Percentiles rank a stretch among this genome's conserved stretches.
Evolutionary conservation across 108 stramenopile genomes (phyloP).

Genomic region (Nannochloropsis salina): DNA sequence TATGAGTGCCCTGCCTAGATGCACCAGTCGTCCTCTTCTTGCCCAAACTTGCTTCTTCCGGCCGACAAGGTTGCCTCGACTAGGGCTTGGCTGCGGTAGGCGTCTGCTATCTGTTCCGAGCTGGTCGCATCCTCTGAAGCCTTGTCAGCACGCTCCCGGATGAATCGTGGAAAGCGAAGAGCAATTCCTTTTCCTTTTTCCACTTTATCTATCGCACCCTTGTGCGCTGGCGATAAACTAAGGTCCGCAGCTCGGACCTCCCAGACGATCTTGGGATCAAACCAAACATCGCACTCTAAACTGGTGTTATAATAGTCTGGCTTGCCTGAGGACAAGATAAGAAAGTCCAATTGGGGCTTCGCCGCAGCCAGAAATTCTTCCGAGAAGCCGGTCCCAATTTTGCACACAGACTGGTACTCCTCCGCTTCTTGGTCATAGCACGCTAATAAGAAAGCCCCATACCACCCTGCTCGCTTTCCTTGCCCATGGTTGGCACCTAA

Average conservation of each 20-base stretch:
- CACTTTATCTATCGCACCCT: slow-evolving; percentile 43
- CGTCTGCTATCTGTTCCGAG: slow-evolving; percentile 86
- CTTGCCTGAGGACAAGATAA: slow-evolving; percentile 10
- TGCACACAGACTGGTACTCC: slow-evolving; percentile 95
- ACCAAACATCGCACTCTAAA: background rate
- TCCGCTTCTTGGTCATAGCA: slow-evolving; percentile 93
- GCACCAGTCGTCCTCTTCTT: slow-evolving; percentile 8
- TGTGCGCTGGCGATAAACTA: slow-evolving; percentile 45
- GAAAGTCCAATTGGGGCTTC: background rate
- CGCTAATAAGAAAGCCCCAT: slow-evolving; percentile 95
- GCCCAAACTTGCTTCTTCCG: background rate
- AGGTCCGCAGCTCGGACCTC: slow-evolving; percentile 89
- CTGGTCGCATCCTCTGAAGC: slow-evolving; percentile 86
- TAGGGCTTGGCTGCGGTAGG: slow-evolving; percentile 70
- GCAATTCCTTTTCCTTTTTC: slow-evolving; percentile 76
- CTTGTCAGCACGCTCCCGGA: slow-evolving; percentile 96
- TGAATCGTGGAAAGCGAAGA: slow-evolving; percentile 94
- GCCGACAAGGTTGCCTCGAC: background rate
- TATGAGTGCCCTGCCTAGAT: background rate
- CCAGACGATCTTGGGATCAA: slow-evolving; percentile 81
- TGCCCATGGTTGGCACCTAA: slow-evolving; percentile 60
- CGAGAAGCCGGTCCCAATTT: slow-evolving; percentile 98
- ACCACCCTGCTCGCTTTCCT: slow-evolving; percentile 51
- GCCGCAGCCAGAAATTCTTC: slow-evolving; percentile 64
- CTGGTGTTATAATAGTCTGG: slow-evolving; percentile 18